Evolutionary conservation across 1,139 yeast genomes (phyloP), one percentile per base, ranked within the genome.

Genomic region (Wickerhamiella infanticola): DNA sequence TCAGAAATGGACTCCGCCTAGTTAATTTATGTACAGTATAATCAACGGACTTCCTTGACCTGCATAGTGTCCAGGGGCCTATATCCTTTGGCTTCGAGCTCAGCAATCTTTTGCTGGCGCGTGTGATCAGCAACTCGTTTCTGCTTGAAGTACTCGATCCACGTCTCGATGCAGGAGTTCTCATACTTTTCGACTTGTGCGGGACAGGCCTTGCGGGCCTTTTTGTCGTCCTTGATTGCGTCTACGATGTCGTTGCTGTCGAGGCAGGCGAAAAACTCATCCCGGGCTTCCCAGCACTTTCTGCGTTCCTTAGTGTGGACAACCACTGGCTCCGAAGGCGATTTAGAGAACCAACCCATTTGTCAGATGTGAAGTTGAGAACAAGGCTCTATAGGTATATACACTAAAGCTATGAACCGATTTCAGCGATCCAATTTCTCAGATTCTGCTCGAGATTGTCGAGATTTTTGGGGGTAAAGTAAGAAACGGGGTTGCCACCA

Each of bases 271-370:
- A 77, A 77, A 55, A 66, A 79, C 26, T 55, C 53, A 56, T 80
- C 88, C 48, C 88, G 67, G 18, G 80, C 66, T 37, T 73, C 79
- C 86, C 86, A 80, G 62, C 88, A 80, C 50, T 63, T 63, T 53
- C 72, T 68, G 50, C 85, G 68, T 47, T 72, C 68, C 27, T 69
- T 61, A 48, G 62, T 58, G 52, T 80, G 69, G 51, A 69, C 70
- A 50, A 78, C 77, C 5, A 63, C 65, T 24, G 59, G 63, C 46
- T 55, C 58, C 23, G 51, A 52, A 54, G 50, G 40, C 51, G 39
- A 33, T 47, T 45, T 53, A 25, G 60, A 55, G 52, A 66, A 68
- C 42, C 65, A 53, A 25, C 67, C 71, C 73, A 68, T 67, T 31
- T 5, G 25, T 25, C 9, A 3, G 31, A 18, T 18, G 18, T 18